A percentile compares a stretch with the other conserved stretches of the same genome.
These are phyloP conservation scores for Balakata baccata DNA, from an alignment of 345 rosid genomes.

Conservation along the genomic window DNA sequence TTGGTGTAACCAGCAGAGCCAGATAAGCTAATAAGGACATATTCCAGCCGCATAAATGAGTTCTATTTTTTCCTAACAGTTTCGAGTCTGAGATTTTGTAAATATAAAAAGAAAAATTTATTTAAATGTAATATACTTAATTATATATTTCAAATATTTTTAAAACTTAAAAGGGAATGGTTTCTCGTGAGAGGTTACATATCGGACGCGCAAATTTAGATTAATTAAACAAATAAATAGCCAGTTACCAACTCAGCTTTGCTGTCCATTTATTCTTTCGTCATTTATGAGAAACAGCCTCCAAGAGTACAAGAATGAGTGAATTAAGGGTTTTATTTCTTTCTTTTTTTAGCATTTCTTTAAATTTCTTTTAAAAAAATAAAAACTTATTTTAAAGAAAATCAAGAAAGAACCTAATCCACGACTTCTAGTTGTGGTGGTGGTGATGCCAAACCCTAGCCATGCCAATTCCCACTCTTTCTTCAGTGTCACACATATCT, in stretches of 20 bases:
- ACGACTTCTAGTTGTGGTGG: slow-evolving; percentile 62
- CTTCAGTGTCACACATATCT: slow-evolving; percentile 30
- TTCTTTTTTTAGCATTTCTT: neutral
- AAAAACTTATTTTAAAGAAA: slow-evolving; percentile 13
- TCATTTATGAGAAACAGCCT: slow-evolving; percentile 37
- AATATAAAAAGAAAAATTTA: too few species aligned
- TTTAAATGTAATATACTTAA: too few species aligned
- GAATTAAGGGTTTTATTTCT: neutral
- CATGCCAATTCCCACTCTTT: slow-evolving; percentile 24
- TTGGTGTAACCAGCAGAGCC: slow-evolving; percentile 40
- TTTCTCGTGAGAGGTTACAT: too few species aligned
- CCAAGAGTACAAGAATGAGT: neutral
- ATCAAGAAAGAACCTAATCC: slow-evolving; percentile 62
- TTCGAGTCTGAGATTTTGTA: too few species aligned
- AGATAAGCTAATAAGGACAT: neutral
- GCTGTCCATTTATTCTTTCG: slow-evolving; percentile 42
- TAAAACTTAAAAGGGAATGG: too few species aligned
- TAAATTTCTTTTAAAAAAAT: neutral
- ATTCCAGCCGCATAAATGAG: too few species aligned
- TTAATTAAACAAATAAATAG: too few species aligned
- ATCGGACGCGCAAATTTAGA: too few species aligned
- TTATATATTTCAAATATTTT: too few species aligned
- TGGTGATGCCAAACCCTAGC: slow-evolving; percentile 55
- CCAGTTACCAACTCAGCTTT: slow-evolving; percentile 43
- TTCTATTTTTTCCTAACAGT: too few species aligned